Percentiles rank a stretch among this genome's conserved stretches.
Evolutionary conservation across 2,329 filamentous ascomycete species (phyloP).

Genomic region (Stachybotrys chartarum): DNA sequence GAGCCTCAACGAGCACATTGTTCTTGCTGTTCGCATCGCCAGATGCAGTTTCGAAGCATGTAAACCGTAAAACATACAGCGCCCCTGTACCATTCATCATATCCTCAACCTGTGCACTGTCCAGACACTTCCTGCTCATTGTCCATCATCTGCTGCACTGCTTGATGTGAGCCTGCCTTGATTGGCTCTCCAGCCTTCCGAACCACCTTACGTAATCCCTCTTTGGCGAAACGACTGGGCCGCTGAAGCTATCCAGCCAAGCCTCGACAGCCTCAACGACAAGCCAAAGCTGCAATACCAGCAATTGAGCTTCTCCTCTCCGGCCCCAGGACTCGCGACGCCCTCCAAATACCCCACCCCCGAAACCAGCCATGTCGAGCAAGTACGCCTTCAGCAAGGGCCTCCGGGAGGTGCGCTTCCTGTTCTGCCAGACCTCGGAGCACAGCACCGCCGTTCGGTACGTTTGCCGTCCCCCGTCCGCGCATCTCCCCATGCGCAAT

Average conservation of each 20-base stretch:
- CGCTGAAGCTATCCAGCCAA: background rate
- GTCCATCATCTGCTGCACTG: too few relatives aligned
- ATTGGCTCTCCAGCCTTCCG: too few relatives aligned
- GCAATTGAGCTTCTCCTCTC: background rate
- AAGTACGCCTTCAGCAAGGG: conserved; percentile 88
- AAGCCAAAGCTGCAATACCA: conserved; percentile 1
- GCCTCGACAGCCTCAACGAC: background rate
- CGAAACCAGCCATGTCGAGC: conserved; percentile 59
- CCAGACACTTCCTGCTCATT: too few relatives aligned
- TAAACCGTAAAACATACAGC: too few relatives aligned
- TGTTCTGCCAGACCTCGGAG: conserved; percentile 92
- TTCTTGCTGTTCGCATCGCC: too few relatives aligned
- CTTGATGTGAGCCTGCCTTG: too few relatives aligned
- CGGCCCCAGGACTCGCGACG: background rate
- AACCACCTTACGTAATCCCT: background rate
- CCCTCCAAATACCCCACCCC: background rate
- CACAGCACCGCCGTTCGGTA: conserved; percentile 86
- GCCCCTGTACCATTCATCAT: too few relatives aligned
- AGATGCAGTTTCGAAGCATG: too few relatives aligned
- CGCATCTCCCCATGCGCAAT: background rate
- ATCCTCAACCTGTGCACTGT: too few relatives aligned
- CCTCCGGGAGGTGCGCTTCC: conserved; percentile 92
- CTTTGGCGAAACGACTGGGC: background rate
- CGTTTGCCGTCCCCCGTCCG: conserved; percentile 16
- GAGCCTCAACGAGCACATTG: too few relatives aligned